These are phyloP conservation scores for Hemileia vastatrix DNA, from an alignment of 1,284 basidiomycete species.

Conservation along the genomic window DNA sequence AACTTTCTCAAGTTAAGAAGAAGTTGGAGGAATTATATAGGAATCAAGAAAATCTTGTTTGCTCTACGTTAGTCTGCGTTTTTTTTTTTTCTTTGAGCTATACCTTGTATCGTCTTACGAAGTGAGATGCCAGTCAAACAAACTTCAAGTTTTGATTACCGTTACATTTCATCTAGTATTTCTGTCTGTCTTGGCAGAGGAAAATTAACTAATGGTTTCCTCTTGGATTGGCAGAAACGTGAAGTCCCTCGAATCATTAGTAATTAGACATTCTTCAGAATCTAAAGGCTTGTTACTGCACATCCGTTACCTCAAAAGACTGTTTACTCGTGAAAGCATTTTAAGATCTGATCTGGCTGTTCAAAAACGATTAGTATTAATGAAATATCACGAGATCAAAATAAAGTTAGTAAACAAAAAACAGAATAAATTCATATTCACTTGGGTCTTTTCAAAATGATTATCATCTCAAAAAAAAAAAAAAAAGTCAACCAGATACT, in stretches of 20 bases:
- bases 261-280: conserved; percentile 64
- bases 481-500: too few species aligned
- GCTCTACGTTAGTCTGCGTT: conserved; percentile 50
- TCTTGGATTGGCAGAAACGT: background rate
- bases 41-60: conserved; percentile 53
- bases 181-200: conserved; percentile 31
- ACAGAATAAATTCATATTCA: too few species aligned
- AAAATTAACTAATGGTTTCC: conserved; percentile 48
- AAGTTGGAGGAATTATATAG: conserved; percentile 34
- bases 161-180: background rate
- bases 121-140: background rate
- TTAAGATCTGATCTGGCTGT: conserved; percentile 69
- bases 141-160: too few species aligned
- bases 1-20: conserved; percentile 10
- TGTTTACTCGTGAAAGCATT: conserved; percentile 71
- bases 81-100: conserved; percentile 1
- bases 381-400: conserved; percentile 9
- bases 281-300: conserved; percentile 78
- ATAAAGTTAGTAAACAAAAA: conserved; percentile 14
- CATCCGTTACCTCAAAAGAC: conserved; percentile 83
- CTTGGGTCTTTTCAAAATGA: too few species aligned
- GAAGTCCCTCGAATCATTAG: conserved; percentile 1
- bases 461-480: too few species aligned
- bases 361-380: conserved; percentile 57
- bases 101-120: background rate